Percentiles rank a stretch among this genome's conserved stretches.
Evolutionary conservation across 192 early-diverging fungal genomes (phyloP).

Genomic region (Linnemannia exigua): DNA sequence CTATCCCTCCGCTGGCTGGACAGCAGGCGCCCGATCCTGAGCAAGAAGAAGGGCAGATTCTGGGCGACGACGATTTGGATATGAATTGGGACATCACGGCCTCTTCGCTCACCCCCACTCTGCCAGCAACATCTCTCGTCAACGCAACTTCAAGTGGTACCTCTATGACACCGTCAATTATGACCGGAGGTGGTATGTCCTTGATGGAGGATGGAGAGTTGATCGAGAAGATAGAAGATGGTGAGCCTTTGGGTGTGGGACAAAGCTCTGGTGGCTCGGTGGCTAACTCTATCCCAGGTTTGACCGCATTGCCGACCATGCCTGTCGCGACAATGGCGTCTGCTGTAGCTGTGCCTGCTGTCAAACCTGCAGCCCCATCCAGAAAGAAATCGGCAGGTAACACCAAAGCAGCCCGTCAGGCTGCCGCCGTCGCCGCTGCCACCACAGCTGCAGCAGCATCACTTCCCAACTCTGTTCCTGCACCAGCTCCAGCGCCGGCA

Average conservation of each 20-base stretch:
- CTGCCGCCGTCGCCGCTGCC: background rate
- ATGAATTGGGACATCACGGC: slow-evolving; percentile 17
- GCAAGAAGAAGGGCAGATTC: slow-evolving; percentile 43
- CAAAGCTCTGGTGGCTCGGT: background rate
- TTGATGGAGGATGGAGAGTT: slow-evolving; percentile 24
- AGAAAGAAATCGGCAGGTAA: background rate
- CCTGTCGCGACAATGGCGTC: background rate
- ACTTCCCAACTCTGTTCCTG: background rate
- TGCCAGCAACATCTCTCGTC: background rate
- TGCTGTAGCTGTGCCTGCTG: background rate
- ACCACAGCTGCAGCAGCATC: background rate
- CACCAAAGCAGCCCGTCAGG: background rate
- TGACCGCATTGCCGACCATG: background rate
- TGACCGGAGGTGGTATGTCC: background rate
- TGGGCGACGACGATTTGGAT: slow-evolving; percentile 41
- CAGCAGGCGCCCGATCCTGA: slow-evolving; percentile 34
- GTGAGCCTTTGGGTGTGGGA: background rate
- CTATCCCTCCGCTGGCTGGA: slow-evolving; percentile 24
- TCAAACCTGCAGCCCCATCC: background rate
- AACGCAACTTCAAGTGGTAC: background rate
- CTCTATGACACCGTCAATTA: background rate
- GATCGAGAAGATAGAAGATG: slow-evolving; percentile 15
- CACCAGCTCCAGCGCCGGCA: background rate
- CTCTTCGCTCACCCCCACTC: background rate
- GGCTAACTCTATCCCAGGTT: background rate